Base-by-base conservation (phyloP, 495 filamentous ascomycete genomes). In the Hypoxylon lenormandii region DNA sequence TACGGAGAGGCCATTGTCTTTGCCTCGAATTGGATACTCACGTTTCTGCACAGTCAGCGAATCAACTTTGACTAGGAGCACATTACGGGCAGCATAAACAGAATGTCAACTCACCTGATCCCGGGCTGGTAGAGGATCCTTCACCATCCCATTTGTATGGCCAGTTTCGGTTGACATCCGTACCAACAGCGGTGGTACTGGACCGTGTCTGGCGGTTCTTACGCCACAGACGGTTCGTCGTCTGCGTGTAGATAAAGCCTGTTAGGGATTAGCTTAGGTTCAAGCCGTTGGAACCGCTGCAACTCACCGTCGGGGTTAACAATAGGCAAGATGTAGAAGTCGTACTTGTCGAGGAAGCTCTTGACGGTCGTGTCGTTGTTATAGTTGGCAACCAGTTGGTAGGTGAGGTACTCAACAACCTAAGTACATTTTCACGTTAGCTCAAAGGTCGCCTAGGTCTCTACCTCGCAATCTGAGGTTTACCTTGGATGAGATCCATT, bases 161-260 rank as follows among this genome's bases (percentile, higher is more conserved):
- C 85, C 88, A 90, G 77, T 90, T 90, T 50, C 88, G 80, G 78
- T 90, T 90, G 69, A 88, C 82, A 68, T 90, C 88, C 6, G 77
- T 80, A 7, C 88, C 88, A 21, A 88, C 36, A 66, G 85, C 88
- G 37, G 76, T 71, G 46, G 69, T 76, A 33, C 77, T 76, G 0
- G 79, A 72, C 30, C 74, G 78, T 6, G 79, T 75, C 59, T 87
- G 84, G 10, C 88, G 79, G 78, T 89, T 90, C 76, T 90, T 90
- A 60, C 88, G 83, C 88, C 88, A 90, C 50, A 89, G 69, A n/a
- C 88, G 83, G 64, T 84, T 79, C 26, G 51, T 82, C 19, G 82
- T 83, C 69, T 90, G 88, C 2, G 85, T 85, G 78, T 85, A 89
- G 40, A 87, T 75, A 69, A 90, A 89, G 48, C 84, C 82, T 83